Conservation (phyloP, 2,329 filamentous ascomycete species). For the Coniochaeta sp. region DNA sequence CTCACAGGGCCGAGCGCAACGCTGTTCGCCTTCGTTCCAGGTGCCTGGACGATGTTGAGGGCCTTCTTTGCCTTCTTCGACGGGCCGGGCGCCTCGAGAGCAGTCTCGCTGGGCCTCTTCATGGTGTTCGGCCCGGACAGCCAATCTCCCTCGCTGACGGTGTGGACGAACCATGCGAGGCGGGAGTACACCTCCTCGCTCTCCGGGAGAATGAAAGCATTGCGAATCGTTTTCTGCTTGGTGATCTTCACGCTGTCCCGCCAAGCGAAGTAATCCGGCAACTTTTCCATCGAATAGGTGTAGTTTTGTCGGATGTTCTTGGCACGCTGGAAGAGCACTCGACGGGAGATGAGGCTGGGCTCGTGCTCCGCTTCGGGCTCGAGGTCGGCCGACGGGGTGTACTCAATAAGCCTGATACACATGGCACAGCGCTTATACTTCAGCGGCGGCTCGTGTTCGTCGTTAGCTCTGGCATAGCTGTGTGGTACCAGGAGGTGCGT, state of each 20-base stretch:
- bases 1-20: too few relatives aligned
- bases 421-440: too few relatives aligned
- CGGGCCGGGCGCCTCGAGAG: neutral
- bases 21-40: too few relatives aligned
- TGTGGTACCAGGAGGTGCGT: neutral
- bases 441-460: too few relatives aligned
- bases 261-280: neutral
- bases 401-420: too few relatives aligned
- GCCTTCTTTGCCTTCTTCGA: neutral
- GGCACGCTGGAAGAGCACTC: too few relatives aligned
- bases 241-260: neutral
- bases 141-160: neutral
- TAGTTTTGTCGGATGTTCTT: too few relatives aligned
- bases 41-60: too few relatives aligned
- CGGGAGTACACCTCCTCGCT: neutral
- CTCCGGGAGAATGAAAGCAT: neutral
- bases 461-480: neutral
- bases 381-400: too few relatives aligned
- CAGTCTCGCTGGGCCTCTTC: neutral
- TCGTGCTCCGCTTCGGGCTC: too few relatives aligned
- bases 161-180: neutral
- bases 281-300: too few relatives aligned
- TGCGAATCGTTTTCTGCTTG: conserved; percentile 2
- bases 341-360: too few relatives aligned
- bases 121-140: neutral